Base-by-base conservation (phyloP, 768 basidiomycete genomes). In the Amanita phalloides region DNA sequence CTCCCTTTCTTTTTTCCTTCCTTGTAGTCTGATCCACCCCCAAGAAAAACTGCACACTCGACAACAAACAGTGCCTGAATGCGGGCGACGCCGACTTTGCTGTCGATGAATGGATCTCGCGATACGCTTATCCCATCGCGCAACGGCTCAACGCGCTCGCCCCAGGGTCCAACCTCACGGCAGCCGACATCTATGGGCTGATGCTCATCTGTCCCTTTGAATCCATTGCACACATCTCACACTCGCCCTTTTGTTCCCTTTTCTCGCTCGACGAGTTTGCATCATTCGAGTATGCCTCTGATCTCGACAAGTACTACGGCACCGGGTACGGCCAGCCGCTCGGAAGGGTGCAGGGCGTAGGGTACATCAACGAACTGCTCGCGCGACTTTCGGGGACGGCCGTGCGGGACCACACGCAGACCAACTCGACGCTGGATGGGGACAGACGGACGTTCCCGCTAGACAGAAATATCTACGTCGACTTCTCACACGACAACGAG, bases 311-410 rank as follows among this genome's bases (percentile, higher is more conserved):
- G 63, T 93, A 79, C 62, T 90, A 92, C 63, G 71, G 72, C 28
- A 87, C 82, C 10, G 87, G 87, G 81, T 85, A 87, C 54, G 88
- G 89, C 3, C 78, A 81, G 54, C 57, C 63, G 2, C 69, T 91
- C 1, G 89, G 90, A 1, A 82, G 71, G 4, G 79, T 90, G 6
- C 87, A 89, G 61, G 89, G 90, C 30, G 82, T 92, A 3, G 92
- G 91, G 5, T 95, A 87, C 62, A 72, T 88, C 60, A 92, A 91
- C 62, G 91, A 94, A 67, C 76, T 95, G n/a, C 63, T 94, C 20
- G 87, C 89, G 0, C 79, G 93, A 9, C 73, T 95, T 39, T 87
- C 83, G 0, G 72, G 72, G 13, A 64, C 62, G 13, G 76, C 80
- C 1, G 84, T 89, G 26, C 62, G 62, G 37, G 88, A 90, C 64